Evolutionary conservation across 2,329 filamentous ascomycete genomes (phyloP).

Genomic region (Lithohypha guttulata): DNA sequence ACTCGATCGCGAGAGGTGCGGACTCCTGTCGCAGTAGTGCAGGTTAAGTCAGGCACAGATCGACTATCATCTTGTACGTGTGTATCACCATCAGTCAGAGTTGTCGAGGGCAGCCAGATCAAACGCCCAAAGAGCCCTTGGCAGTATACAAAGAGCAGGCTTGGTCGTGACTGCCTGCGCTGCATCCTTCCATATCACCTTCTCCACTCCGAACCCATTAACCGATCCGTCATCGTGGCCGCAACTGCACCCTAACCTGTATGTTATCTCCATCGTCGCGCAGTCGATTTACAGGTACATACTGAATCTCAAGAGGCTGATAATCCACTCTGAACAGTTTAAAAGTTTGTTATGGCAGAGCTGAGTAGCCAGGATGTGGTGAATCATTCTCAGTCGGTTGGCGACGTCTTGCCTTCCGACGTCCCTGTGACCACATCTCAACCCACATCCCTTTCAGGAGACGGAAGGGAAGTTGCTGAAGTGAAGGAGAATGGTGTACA

Average conservation of each 20-base stretch:
- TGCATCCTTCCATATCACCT: constrained; percentile 1
- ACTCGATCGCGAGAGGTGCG: too few species aligned
- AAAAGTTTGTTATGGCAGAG: constrained; percentile 61
- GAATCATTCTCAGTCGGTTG: constrained; percentile 59
- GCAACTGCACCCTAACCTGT: constrained; percentile 3
- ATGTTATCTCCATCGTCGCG: constrained; percentile 3
- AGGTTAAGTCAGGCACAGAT: too few species aligned
- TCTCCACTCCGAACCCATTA: not conserved
- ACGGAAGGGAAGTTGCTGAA: constrained; percentile 30
- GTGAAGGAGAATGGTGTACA: constrained; percentile 30
- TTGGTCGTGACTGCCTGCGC: not conserved
- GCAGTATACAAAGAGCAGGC: constrained; percentile 1
- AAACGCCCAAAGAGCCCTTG: constrained; percentile 3
- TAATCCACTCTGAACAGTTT: constrained; percentile 30
- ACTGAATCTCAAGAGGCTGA: too few species aligned
- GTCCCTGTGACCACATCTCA: constrained; percentile 51
- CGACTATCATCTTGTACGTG: too few species aligned
- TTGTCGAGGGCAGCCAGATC: constrained; percentile 2
- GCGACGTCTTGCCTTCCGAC: constrained; percentile 54
- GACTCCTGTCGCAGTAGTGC: too few species aligned
- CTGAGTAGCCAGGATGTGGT: constrained; percentile 60
- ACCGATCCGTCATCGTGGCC: constrained; percentile 4
- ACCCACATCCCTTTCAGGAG: constrained; percentile 29
- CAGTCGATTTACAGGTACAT: too few species aligned
- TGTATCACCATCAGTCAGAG: too few species aligned